Conservation (phyloP, 1,284 basidiomycete genomes). For the Neolentinus lepideus region DNA sequence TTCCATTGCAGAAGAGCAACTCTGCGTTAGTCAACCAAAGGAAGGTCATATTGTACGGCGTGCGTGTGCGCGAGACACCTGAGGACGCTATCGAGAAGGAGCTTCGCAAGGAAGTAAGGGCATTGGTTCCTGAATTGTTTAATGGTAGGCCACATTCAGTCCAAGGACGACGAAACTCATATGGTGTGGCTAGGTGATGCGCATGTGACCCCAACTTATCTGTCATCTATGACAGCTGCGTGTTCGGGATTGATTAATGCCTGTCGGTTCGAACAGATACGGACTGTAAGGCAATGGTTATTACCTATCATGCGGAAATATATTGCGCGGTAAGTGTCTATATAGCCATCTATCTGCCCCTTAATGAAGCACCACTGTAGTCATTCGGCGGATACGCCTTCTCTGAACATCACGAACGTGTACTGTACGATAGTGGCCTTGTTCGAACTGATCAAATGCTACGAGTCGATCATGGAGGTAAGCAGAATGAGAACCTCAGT, state of each 20-base stretch:
- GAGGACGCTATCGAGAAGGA: slow-evolving; percentile 62
- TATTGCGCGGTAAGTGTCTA: slow-evolving; percentile 34
- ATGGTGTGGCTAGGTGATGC: neutral
- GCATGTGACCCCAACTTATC: slow-evolving; percentile 1
- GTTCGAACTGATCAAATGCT: slow-evolving; percentile 54
- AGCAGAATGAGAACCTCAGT: slow-evolving; percentile 11
- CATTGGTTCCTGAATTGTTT: slow-evolving; percentile 59
- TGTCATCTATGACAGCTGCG: slow-evolving; percentile 31
- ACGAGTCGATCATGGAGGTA: slow-evolving; percentile 62
- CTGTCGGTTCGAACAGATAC: slow-evolving; percentile 63
- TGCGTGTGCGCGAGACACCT: slow-evolving; percentile 54
- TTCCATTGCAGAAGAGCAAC: slow-evolving; percentile 53
- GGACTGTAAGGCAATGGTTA: slow-evolving; percentile 62
- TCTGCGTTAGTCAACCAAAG: slow-evolving; percentile 58
- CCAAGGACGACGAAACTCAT: neutral
- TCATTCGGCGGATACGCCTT: neutral
- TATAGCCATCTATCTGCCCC: neutral
- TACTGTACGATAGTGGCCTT: slow-evolving; percentile 55
- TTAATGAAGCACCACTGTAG: slow-evolving; percentile 2
- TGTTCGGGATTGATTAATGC: slow-evolving; percentile 43
- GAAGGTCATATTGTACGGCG: slow-evolving; percentile 59
- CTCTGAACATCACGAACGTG: slow-evolving; percentile 9
- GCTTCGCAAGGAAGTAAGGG: slow-evolving; percentile 62
- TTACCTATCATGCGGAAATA: slow-evolving; percentile 54
- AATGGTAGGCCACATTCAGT: slow-evolving; percentile 34